Evolutionary conservation across 495 filamentous ascomycete species (phyloP).

Genomic region (Cetradonia linearis): DNA sequence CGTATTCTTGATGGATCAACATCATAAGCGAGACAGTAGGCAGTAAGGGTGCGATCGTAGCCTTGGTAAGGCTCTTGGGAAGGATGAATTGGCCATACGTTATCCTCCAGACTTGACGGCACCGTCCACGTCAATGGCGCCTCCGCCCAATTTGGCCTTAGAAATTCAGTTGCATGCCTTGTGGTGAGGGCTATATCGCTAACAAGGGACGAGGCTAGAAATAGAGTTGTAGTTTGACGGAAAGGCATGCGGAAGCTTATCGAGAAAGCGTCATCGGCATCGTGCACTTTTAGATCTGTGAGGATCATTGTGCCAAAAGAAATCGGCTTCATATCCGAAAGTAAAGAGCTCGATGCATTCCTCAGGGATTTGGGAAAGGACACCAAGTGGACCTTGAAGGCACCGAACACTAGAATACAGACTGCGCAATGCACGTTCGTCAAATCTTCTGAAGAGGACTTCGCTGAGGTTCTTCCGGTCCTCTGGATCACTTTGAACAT

Average conservation of each 20-base stretch:
- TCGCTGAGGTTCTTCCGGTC: constrained; percentile 44
- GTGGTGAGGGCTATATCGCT: constrained; percentile 67
- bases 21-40: constrained; percentile 72
- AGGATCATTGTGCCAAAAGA: constrained; percentile 71
- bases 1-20: constrained; percentile 60
- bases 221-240: constrained; percentile 49
- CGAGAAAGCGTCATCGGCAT: constrained; percentile 75
- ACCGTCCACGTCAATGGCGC: constrained; percentile 55
- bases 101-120: constrained; percentile 51
- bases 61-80: constrained; percentile 66
- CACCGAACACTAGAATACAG: constrained; percentile 78
- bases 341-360: constrained; percentile 45
- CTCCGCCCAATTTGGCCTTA: constrained; percentile 77
- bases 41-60: constrained; percentile 73
- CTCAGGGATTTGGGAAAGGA: constrained; percentile 54
- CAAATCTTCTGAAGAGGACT: constrained; percentile 66
- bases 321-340: constrained; percentile 38
- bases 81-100: constrained; percentile 51
- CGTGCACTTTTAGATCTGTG: constrained; percentile 53
- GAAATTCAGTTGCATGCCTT: constrained; percentile 59
- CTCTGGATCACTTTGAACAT: constrained; percentile 81
- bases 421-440: constrained; percentile 60
- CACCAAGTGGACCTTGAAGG: constrained; percentile 72
- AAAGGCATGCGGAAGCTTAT: constrained; percentile 73
- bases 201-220: constrained; percentile 70